Percentiles rank a stretch among this genome's conserved stretches.
phyloP scores from a whole-genome alignment of 2,329 filamentous ascomycete genomes.

The Erysiphe pulchra region DNA sequence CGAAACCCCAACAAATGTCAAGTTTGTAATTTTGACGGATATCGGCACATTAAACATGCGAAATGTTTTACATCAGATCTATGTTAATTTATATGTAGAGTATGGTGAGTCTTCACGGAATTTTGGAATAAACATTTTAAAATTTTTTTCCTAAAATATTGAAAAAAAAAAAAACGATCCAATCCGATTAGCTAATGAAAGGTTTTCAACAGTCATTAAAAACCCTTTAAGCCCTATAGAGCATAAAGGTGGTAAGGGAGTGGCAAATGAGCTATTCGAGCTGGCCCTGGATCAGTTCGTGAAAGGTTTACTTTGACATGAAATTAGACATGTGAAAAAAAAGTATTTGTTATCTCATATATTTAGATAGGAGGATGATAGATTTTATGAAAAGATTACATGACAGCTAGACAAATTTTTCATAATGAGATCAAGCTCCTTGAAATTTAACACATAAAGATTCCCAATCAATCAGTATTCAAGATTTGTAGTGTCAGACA shows the following conservation, averaged over 20 bases:
- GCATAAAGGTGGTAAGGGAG: slow-evolving; percentile 41
- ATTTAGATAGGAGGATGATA: neutral
- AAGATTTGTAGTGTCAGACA: neutral
- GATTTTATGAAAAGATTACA: neutral
- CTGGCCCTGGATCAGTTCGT: slow-evolving; percentile 56
- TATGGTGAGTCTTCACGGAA: slow-evolving; percentile 32
- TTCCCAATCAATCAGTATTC: neutral
- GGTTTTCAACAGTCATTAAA: slow-evolving; percentile 31
- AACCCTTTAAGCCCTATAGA: slow-evolving; percentile 43
- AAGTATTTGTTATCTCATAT: neutral
- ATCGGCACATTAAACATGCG: slow-evolving; percentile 72
- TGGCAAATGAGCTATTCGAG: slow-evolving; percentile 46
- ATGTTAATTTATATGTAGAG: slow-evolving; percentile 93
- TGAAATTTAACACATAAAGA: neutral
- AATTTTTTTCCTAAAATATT: too few relatives aligned
- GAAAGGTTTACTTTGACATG: slow-evolving; percentile 26
- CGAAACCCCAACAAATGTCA: slow-evolving; percentile 85
- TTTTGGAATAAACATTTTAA: neutral
- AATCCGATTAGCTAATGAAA: slow-evolving; percentile 1
- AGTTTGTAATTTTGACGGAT: slow-evolving; percentile 92
- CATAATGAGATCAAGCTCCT: neutral
- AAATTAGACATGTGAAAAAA: neutral
- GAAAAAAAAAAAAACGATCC: neutral
- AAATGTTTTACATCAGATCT: slow-evolving; percentile 90
- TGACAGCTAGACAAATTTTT: neutral